These are phyloP conservation scores for Malassezia sp. DNA, from an alignment of 1,284 basidiomycete species.

Conservation along the genomic window DNA sequence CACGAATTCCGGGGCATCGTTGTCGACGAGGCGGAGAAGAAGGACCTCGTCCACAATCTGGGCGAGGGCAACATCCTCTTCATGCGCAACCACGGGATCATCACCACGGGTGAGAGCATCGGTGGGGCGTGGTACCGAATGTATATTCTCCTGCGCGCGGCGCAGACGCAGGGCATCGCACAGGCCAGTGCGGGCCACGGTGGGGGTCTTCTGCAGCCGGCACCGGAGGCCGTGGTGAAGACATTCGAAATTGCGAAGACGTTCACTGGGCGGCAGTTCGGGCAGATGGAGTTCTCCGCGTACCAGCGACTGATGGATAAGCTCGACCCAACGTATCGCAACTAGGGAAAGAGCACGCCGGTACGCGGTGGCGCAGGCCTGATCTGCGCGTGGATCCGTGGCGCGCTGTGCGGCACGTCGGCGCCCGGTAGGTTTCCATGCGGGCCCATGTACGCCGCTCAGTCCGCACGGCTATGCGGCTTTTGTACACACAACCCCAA, in stretches of 20 bases:
- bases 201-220: background rate
- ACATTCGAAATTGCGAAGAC: background rate
- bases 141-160: background rate
- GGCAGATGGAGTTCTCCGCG: slow-evolving; percentile 3
- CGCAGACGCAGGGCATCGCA: background rate
- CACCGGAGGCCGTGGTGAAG: background rate
- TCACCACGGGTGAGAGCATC: slow-evolving; percentile 1
- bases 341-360: too few relatives aligned
- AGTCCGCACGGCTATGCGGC: too few relatives aligned
- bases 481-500: too few relatives aligned
- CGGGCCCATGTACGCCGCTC: too few relatives aligned
- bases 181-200: background rate
- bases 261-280: background rate
- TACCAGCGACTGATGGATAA: slow-evolving; percentile 5
- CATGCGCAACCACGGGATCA: slow-evolving; percentile 4
- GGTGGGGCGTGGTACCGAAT: slow-evolving; percentile 6
- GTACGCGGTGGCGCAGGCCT: too few relatives aligned
- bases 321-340: background rate
- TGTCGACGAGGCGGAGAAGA: background rate
- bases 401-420: too few relatives aligned
- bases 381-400: too few relatives aligned
- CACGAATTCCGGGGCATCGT: slow-evolving; percentile 5
- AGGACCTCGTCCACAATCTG: background rate
- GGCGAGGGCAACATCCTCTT: background rate
- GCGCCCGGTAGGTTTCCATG: too few relatives aligned